phyloP scores from a whole-genome alignment of 495 filamentous ascomycete species.

The Letharia columbiana region DNA sequence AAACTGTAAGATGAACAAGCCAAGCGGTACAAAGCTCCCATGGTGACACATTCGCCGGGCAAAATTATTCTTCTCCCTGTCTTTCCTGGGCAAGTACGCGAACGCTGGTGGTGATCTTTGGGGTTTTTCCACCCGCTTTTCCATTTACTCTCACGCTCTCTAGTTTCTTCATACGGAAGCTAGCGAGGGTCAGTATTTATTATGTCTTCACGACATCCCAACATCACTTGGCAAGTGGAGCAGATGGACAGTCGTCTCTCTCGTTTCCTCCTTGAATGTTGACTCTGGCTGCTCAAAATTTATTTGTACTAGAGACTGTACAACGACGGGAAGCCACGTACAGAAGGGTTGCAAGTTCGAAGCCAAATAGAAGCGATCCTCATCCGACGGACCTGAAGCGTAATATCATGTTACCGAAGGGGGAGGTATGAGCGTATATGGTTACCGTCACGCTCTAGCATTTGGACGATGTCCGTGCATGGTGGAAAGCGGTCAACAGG shows the following conservation, averaged over 20 bases:
- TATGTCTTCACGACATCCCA: neutral
- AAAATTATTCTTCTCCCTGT: neutral
- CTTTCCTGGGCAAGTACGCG: neutral
- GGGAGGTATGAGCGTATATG: neutral
- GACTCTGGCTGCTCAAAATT: neutral
- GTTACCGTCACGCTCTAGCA: neutral
- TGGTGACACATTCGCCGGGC: neutral
- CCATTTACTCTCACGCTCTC: neutral
- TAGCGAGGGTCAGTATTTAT: neutral
- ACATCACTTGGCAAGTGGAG: neutral
- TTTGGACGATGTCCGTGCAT: constrained; percentile 21
- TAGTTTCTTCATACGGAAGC: neutral
- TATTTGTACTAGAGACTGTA: neutral
- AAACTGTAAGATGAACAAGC: neutral
- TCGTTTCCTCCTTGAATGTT: neutral
- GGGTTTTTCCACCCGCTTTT: neutral
- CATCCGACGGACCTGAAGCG: neutral
- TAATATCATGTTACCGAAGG: neutral
- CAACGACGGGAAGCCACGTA: neutral
- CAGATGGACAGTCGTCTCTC: neutral
- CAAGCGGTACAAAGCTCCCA: neutral
- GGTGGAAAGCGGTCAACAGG: constrained; percentile 49
- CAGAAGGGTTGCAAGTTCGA: neutral
- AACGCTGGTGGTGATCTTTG: neutral
- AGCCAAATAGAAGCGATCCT: neutral